Evolutionary conservation across 441 rosid genomes (phyloP).

Genomic region (Theobroma grandiflorum): DNA sequence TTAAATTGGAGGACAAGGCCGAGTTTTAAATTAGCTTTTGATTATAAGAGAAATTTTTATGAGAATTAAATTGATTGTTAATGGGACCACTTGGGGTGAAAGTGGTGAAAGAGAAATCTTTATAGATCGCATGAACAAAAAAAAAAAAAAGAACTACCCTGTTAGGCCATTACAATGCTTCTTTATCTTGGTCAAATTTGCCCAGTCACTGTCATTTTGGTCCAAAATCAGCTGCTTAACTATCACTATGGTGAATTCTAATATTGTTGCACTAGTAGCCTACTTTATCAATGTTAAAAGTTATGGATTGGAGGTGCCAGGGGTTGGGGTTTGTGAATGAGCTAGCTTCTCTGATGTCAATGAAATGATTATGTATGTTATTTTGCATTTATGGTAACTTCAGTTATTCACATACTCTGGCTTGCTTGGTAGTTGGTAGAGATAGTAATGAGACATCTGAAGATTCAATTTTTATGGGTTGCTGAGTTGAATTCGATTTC

Average conservation of each 20-base stretch:
- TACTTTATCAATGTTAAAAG: background rate
- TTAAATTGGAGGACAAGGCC: background rate
- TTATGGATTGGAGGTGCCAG: background rate
- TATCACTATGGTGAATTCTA: background rate
- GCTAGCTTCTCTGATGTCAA: background rate
- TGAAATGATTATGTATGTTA: background rate
- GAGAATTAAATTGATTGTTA: background rate
- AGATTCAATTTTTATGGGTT: constrained; percentile 5
- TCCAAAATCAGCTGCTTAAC: background rate
- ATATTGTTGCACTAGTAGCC: background rate
- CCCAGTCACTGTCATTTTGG: background rate
- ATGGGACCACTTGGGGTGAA: background rate
- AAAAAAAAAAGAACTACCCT: background rate
- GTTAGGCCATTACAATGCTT: background rate
- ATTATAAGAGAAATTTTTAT: constrained; percentile 5
- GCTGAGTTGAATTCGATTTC: background rate
- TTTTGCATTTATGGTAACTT: constrained; percentile 15
- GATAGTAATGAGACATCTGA: background rate
- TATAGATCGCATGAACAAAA: background rate
- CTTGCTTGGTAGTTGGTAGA: constrained; percentile 15
- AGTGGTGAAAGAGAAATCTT: background rate
- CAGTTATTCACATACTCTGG: background rate
- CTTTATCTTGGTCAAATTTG: background rate
- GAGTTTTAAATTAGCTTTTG: constrained; percentile 2
- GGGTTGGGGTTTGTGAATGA: background rate